Conservation (phyloP, 768 basidiomycete species). For the Amanita pseudoporphyria region DNA sequence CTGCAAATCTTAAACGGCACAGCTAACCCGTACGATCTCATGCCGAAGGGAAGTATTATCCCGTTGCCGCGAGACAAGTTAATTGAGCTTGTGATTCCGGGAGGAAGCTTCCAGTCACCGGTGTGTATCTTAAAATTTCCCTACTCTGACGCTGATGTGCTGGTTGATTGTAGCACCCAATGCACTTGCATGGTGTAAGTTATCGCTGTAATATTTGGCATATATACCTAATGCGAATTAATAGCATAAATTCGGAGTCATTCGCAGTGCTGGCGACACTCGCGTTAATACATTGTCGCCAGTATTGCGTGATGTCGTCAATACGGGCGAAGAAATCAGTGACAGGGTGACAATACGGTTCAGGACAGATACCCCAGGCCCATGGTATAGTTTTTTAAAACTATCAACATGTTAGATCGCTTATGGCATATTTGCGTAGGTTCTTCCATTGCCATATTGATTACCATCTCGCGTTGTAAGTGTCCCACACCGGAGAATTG, state of each 20-base stretch:
- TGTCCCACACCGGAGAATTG: neutral
- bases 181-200: conserved; percentile 34
- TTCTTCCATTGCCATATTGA: conserved; percentile 6
- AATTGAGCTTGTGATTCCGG: conserved; percentile 39
- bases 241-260: conserved; percentile 28
- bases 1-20: conserved; percentile 35
- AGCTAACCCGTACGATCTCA: conserved; percentile 24
- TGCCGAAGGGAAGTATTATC: conserved; percentile 33
- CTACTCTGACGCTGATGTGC: conserved; percentile 9
- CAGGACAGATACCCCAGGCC: conserved; percentile 6
- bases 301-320: conserved; percentile 4
- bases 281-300: conserved; percentile 32
- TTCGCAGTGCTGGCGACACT: conserved; percentile 29
- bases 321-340: neutral
- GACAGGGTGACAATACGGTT: conserved; percentile 7
- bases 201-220: neutral
- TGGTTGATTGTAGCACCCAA: conserved; percentile 21
- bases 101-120: conserved; percentile 24
- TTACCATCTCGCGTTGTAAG: conserved; percentile 3
- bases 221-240: neutral
- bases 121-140: conserved; percentile 12
- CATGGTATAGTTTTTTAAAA: neutral
- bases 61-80: conserved; percentile 30
- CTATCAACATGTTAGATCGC: neutral
- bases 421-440: neutral